Conservation (phyloP, 441 rosid genomes). For the Pelargonium fulgidum region DNA sequence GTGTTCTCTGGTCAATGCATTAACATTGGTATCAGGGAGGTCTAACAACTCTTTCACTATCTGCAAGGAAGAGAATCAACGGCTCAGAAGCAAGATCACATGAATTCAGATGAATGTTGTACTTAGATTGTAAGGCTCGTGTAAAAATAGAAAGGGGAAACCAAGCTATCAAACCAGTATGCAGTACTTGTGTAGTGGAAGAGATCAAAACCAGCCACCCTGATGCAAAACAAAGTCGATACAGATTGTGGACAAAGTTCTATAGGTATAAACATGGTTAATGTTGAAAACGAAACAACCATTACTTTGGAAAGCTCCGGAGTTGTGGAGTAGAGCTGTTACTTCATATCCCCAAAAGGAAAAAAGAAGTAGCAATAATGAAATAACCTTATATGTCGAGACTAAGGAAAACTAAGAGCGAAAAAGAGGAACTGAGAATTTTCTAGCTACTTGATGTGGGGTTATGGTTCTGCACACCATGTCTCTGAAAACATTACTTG, state of each 20-base stretch:
- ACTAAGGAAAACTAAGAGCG: too few species aligned
- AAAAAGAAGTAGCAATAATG: background rate
- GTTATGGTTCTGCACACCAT: background rate
- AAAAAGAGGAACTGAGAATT: background rate
- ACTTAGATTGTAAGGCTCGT: background rate
- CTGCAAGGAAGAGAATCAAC: slow-evolving; percentile 44
- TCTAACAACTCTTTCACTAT: slow-evolving; percentile 64
- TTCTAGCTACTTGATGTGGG: background rate
- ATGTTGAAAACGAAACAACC: too few species aligned
- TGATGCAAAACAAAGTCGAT: too few species aligned
- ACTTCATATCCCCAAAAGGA: too few species aligned
- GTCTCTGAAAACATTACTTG: background rate
- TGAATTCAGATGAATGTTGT: background rate
- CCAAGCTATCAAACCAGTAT: background rate
- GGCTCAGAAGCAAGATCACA: background rate
- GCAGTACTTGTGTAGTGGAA: too few species aligned
- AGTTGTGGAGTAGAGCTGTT: background rate
- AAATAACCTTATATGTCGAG: background rate
- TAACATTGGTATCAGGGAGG: slow-evolving; percentile 80
- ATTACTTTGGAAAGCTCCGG: too few species aligned
- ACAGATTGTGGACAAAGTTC: too few species aligned
- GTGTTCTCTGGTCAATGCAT: slow-evolving; percentile 81
- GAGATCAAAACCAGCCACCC: too few species aligned
- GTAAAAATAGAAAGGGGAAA: background rate
- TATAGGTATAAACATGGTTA: too few species aligned